These are phyloP conservation scores for Nephelium lappaceum DNA, from an alignment of 345 rosid species.

Conservation along the genomic window DNA sequence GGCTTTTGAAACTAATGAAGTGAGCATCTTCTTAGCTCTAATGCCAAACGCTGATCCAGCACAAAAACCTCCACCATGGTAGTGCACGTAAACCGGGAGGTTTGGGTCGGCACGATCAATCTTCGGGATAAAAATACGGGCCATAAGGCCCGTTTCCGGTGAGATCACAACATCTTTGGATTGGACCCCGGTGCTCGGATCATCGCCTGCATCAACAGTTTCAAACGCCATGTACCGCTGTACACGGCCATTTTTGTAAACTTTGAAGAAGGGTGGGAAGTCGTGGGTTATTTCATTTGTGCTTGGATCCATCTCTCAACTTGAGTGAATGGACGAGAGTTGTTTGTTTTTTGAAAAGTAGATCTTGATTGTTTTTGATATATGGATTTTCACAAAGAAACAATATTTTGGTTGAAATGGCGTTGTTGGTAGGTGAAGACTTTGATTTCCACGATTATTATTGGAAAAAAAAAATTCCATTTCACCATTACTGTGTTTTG, in stretches of 20 bases:
- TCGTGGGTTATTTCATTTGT: too few relatives aligned
- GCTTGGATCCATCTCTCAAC: too few relatives aligned
- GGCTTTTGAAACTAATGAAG: slow-evolving; percentile 20
- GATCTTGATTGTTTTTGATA: too few relatives aligned
- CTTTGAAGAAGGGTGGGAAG: too few relatives aligned
- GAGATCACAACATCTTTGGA: slow-evolving; percentile 28
- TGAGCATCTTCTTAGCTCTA: slow-evolving; percentile 1
- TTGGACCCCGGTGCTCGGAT: slow-evolving; percentile 28
- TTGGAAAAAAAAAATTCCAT: too few relatives aligned
- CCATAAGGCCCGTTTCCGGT: slow-evolving; percentile 18
- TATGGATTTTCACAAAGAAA: too few relatives aligned
- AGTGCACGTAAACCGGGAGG: slow-evolving; percentile 37
- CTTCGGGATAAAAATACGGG: slow-evolving; percentile 26
- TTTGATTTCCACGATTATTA: too few relatives aligned
- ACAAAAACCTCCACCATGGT: slow-evolving; percentile 43
- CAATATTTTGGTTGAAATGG: too few relatives aligned
- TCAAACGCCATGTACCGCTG: slow-evolving; percentile 3
- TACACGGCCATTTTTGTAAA: slow-evolving; percentile 22
- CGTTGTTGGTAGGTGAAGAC: too few relatives aligned
- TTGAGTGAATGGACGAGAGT: too few relatives aligned
- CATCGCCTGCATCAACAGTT: slow-evolving; percentile 16
- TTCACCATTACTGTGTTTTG: too few relatives aligned
- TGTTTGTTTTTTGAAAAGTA: too few relatives aligned
- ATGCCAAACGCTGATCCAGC: slow-evolving; percentile 29
- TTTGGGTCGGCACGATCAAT: slow-evolving; percentile 9